phyloP scores from a whole-genome alignment of 208 protist genomes.

The Borovskyia barvae region DNA sequence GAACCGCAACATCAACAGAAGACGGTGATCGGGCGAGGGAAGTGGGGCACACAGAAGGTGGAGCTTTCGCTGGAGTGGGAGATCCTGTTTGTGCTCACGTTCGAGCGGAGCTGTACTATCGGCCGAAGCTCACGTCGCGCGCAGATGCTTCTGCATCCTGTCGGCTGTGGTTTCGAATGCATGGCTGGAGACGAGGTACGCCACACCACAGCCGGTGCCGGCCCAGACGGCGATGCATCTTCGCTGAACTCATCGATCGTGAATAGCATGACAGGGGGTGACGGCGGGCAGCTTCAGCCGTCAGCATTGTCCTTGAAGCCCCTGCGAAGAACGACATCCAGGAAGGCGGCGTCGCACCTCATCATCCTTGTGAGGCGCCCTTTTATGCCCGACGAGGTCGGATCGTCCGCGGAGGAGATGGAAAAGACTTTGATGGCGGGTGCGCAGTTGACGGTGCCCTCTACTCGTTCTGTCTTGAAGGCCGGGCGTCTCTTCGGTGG shows the following conservation, averaged over 20 bases:
- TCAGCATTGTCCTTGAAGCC: neutral
- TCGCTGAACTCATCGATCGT: conserved; percentile 21
- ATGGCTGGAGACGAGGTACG: conserved; percentile 22
- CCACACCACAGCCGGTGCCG: neutral
- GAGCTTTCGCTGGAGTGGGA: conserved; percentile 80
- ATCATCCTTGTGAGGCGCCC: conserved; percentile 47
- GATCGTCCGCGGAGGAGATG: conserved; percentile 30
- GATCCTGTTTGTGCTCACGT: conserved; percentile 76
- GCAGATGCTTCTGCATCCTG: conserved; percentile 78
- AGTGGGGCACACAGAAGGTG: conserved; percentile 64
- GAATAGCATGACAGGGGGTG: conserved; percentile 14
- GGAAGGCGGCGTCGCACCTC: conserved; percentile 25
- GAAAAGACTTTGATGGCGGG: conserved; percentile 33
- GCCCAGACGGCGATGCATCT: neutral
- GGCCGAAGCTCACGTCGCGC: conserved; percentile 33
- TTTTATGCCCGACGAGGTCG: conserved; percentile 54
- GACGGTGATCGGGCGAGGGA: conserved; percentile 51
- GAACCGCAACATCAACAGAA: conserved; percentile 52
- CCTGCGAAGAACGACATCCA: conserved; percentile 13
- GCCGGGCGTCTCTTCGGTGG: conserved; percentile 12
- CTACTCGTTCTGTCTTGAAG: conserved; percentile 10
- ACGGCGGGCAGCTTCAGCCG: conserved; percentile 8
- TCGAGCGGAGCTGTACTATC: conserved; percentile 54
- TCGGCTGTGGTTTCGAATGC: conserved; percentile 57
- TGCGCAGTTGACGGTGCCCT: conserved; percentile 23